Evolutionary conservation across 768 basidiomycete species (phyloP).

Genomic region (Solioccasus polychromus): DNA sequence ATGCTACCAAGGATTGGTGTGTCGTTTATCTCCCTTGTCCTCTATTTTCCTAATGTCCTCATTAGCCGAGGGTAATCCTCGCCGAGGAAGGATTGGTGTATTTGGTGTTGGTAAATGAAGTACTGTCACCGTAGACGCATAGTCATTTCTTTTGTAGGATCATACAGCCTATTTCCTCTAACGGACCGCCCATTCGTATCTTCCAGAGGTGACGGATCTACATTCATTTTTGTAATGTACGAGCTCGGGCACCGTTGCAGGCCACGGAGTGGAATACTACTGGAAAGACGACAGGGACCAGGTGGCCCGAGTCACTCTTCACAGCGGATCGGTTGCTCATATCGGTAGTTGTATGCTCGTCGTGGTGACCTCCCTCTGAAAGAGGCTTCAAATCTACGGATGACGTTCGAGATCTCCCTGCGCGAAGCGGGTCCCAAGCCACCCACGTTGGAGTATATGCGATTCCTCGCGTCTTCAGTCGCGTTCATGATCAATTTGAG

Average conservation of each 20-base stretch:
- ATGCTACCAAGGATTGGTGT: too few species aligned
- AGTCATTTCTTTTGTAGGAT: conserved; percentile 35
- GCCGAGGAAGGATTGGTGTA: too few species aligned
- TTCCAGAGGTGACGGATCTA: conserved; percentile 54
- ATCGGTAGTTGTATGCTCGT: conserved; percentile 65
- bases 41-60: too few species aligned
- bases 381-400: conserved; percentile 53
- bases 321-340: conserved; percentile 58
- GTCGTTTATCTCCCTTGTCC: too few species aligned
- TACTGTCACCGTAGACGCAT: too few species aligned
- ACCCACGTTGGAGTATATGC: conserved; percentile 75
- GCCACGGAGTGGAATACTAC: conserved; percentile 89
- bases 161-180: conserved; percentile 73
- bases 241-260: conserved; percentile 30
- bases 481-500: conserved; percentile 83
- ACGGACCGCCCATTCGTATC: conserved; percentile 76
- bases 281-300: conserved; percentile 81
- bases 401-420: conserved; percentile 80
- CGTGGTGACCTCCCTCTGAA: conserved; percentile 56
- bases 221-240: neutral
- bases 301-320: too few species aligned
- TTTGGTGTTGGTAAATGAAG: too few species aligned
- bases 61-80: too few species aligned
- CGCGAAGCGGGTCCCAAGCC: conserved; percentile 78
- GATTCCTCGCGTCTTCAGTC: conserved; percentile 87